These are phyloP conservation scores for Colletotrichum navitas DNA, from an alignment of 2,329 filamentous ascomycete species.

Conservation along the genomic window DNA sequence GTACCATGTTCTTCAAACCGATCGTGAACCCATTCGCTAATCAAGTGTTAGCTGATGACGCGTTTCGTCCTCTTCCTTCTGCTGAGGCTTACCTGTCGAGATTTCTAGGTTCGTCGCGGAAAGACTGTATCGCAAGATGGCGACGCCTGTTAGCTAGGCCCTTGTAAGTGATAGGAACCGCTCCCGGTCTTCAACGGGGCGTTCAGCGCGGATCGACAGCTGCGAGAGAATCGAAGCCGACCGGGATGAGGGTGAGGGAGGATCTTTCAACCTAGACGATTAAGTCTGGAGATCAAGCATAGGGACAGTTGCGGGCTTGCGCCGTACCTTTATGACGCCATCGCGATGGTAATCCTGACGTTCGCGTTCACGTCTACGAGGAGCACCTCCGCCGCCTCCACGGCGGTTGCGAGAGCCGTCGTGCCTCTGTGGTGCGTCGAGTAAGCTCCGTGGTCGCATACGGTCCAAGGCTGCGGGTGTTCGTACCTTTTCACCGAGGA, in stretches of 20 bases:
- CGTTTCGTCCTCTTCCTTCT: neutral
- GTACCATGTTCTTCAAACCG: slow-evolving; percentile 82
- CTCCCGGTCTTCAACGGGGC: slow-evolving; percentile 35
- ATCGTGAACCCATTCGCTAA: slow-evolving; percentile 94
- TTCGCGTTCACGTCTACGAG: slow-evolving; percentile 48
- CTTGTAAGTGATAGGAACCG: slow-evolving; percentile 32
- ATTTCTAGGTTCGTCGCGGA: slow-evolving; percentile 73
- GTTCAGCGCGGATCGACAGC: slow-evolving; percentile 18
- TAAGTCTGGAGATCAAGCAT: slow-evolving; percentile 31
- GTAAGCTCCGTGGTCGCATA: slow-evolving; percentile 27
- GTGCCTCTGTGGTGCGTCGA: slow-evolving; percentile 42
- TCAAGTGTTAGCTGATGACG: slow-evolving; percentile 44
- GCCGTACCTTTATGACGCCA: slow-evolving; percentile 87
- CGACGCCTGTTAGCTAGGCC: slow-evolving; percentile 52
- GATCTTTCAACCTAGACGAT: slow-evolving; percentile 38
- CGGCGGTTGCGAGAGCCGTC: slow-evolving; percentile 54
- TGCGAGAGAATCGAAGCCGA: slow-evolving; percentile 25
- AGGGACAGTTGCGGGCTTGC: neutral
- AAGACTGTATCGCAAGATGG: slow-evolving; percentile 66
- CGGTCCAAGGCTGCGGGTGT: slow-evolving; percentile 47
- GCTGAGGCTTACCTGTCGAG: slow-evolving; percentile 73
- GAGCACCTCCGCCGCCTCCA: slow-evolving; percentile 45
- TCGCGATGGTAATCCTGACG: slow-evolving; percentile 75
- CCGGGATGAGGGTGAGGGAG: slow-evolving; percentile 43
- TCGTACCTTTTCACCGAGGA: slow-evolving; percentile 64